phyloP scores from a whole-genome alignment of 75 land plant species.

The Selaginella moellendorffii region DNA sequence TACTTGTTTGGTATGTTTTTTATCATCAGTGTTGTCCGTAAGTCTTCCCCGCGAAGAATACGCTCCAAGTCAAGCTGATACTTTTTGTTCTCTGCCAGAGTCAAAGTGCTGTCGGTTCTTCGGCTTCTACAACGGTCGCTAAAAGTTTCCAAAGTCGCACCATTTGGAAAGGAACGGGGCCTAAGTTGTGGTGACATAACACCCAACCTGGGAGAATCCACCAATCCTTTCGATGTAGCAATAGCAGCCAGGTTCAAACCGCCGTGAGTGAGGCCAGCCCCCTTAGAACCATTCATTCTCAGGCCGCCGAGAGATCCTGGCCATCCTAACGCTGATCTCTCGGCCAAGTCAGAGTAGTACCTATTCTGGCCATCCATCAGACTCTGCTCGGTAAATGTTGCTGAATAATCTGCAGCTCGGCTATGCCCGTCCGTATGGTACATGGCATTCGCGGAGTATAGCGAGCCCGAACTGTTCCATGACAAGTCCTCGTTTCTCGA shows the following conservation, averaged over 20 bases:
- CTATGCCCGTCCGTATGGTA: too few species aligned
- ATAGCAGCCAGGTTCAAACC: not conserved
- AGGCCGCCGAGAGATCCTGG: too few species aligned
- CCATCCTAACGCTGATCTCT: too few species aligned
- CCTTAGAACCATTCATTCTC: too few species aligned
- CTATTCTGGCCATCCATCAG: too few species aligned
- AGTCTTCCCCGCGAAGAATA: not conserved
- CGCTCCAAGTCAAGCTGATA: slow-evolving; percentile 83
- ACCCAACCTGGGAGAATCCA: not conserved
- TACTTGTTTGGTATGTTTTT: slow-evolving; percentile 7
- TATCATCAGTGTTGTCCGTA: not conserved
- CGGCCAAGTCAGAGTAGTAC: too few species aligned
- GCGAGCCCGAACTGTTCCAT: too few species aligned
- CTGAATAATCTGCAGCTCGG: too few species aligned
- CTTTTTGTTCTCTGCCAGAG: slow-evolving; percentile 33
- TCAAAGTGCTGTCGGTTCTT: not conserved
- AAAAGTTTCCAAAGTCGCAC: not conserved
- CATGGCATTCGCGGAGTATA: too few species aligned
- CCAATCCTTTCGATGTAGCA: not conserved
- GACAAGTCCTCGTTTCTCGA: too few species aligned
- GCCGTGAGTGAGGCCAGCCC: too few species aligned
- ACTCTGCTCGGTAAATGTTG: too few species aligned
- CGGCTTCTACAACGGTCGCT: not conserved
- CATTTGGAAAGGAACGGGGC: not conserved
- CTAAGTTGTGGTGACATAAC: not conserved